These are phyloP conservation scores for Acanthamoeba healyi DNA, from an alignment of 208 protist genomes.

Conservation along the genomic window DNA sequence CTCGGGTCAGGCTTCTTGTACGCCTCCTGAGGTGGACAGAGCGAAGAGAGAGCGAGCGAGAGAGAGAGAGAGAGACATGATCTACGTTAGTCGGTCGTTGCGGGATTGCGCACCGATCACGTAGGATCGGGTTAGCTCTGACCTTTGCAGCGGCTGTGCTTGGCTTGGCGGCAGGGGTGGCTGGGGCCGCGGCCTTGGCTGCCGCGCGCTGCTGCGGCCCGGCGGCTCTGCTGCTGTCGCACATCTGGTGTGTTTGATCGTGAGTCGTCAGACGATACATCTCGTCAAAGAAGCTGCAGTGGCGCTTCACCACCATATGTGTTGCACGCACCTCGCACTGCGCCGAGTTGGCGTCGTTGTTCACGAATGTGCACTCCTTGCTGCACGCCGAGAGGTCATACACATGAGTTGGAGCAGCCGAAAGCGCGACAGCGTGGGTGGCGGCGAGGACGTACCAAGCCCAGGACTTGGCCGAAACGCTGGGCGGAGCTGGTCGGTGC, in stretches of 20 bases:
- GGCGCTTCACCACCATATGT: neutral
- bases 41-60: too few species aligned
- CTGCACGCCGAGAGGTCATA: neutral
- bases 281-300: neutral
- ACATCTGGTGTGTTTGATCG: neutral
- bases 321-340: neutral
- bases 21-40: too few species aligned
- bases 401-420: neutral
- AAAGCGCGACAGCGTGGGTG: neutral
- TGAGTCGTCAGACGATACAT: neutral
- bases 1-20: slow-evolving; percentile 36
- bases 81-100: too few species aligned
- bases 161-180: neutral
- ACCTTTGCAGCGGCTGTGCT: neutral
- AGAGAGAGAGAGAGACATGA: too few species aligned
- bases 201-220: neutral
- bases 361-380: slow-evolving; percentile 12
- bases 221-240: neutral
- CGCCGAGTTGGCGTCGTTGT: neutral
- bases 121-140: neutral
- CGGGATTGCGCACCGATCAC: too few species aligned
- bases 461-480: neutral
- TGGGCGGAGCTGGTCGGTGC: neutral
- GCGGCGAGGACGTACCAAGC: neutral
- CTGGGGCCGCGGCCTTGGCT: neutral